A percentile compares a stretch with the other conserved stretches of the same genome.
These are phyloP conservation scores for Zymoseptoria crescenta DNA, from an alignment of 2,329 filamentous ascomycete species.

Conservation along the genomic window DNA sequence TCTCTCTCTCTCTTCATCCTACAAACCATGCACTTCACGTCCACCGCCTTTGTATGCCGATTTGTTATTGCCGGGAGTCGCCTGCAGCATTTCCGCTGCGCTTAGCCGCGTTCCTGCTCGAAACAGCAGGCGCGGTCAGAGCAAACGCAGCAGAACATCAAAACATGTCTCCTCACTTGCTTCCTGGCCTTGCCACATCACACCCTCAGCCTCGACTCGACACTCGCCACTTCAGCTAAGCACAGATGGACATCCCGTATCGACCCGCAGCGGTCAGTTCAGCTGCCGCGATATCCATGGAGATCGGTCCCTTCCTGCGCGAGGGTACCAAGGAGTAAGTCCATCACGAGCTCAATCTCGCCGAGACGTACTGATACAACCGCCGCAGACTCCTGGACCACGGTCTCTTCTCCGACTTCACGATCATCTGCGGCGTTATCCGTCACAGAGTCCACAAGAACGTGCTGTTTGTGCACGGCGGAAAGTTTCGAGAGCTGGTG, in stretches of 20 bases:
- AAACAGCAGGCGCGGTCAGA: not conserved
- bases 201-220: too few relatives aligned
- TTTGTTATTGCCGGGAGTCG: not conserved
- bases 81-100: not conserved
- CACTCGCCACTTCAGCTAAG: too few relatives aligned
- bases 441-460: slow-evolving; percentile 36
- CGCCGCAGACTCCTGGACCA: slow-evolving; percentile 5
- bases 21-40: too few relatives aligned
- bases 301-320: not conserved
- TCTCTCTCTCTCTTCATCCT: too few relatives aligned
- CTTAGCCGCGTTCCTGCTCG: not conserved
- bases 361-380: too few relatives aligned
- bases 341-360: too few relatives aligned
- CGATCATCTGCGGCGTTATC: slow-evolving; percentile 33
- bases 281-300: not conserved
- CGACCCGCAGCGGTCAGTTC: not conserved
- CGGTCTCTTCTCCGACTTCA: slow-evolving; percentile 37
- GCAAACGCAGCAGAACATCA: not conserved
- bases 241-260: not conserved
- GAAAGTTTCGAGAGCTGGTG: slow-evolving; percentile 34
- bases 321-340: not conserved
- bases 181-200: too few relatives aligned
- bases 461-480: slow-evolving; percentile 35
- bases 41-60: too few relatives aligned
- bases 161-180: not conserved